Evolutionary conservation across 352 stramenopile species (phyloP).

Genomic region (Globisporangium paddicum): DNA sequence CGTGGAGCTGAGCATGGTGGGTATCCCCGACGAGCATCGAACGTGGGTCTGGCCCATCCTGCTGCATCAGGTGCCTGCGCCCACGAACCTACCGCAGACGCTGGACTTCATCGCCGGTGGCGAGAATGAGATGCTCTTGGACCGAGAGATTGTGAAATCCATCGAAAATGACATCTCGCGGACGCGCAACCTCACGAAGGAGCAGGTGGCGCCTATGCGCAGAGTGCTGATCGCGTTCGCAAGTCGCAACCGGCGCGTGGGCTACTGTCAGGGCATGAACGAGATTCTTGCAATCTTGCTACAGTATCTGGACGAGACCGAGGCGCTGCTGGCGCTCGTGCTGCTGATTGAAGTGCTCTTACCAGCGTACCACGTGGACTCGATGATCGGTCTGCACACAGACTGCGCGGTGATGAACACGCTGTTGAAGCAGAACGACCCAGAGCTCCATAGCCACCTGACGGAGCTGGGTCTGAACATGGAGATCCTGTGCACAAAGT

Average conservation of each 20-base stretch:
- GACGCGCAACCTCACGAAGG: constrained; percentile 50
- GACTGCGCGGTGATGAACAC: constrained; percentile 83
- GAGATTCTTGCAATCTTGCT: constrained; percentile 73
- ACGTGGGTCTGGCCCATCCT: constrained; percentile 73
- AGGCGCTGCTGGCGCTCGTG: constrained; percentile 52
- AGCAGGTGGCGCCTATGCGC: constrained; percentile 53
- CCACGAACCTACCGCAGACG: constrained; percentile 28
- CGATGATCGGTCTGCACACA: constrained; percentile 80
- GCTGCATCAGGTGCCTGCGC: constrained; percentile 36
- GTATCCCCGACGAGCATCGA: constrained; percentile 60
- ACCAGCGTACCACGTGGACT: constrained; percentile 78
- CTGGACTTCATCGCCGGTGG: constrained; percentile 17
- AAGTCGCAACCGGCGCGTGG: constrained; percentile 63
- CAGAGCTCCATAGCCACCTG: constrained; percentile 63
- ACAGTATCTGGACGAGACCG: constrained; percentile 60
- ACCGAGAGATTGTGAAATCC: constrained; percentile 65
- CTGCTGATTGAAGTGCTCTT: constrained; percentile 73
- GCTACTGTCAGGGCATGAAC: constrained; percentile 87
- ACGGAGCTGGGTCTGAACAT: constrained; percentile 79
- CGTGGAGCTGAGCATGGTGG: constrained; percentile 37
- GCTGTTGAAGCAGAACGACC: constrained; percentile 71
- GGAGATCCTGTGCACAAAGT: constrained; percentile 87
- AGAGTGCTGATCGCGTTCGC: constrained; percentile 74
- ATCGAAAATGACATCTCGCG: constrained; percentile 82
- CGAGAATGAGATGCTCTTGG: constrained; percentile 43